These are phyloP conservation scores for Penicillium sp. DNA, from an alignment of 2,329 filamentous ascomycete genomes.

Conservation along the genomic window DNA sequence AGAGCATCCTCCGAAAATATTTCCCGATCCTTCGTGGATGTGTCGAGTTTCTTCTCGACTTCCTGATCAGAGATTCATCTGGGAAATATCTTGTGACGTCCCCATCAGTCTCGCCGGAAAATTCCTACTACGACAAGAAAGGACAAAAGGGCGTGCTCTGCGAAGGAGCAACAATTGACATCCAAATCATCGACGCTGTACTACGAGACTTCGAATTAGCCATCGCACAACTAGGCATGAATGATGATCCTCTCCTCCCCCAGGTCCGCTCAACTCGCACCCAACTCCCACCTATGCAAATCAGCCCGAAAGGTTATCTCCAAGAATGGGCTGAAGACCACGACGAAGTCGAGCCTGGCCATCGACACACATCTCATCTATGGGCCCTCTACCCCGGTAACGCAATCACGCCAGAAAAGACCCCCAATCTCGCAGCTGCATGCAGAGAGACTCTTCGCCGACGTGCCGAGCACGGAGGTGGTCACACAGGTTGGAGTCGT, in stretches of 20 bases:
- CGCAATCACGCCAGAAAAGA: slow-evolving; percentile 37
- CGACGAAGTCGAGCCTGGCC: slow-evolving; percentile 47
- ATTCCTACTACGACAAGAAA: slow-evolving; percentile 27
- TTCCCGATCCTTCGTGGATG: slow-evolving; percentile 29
- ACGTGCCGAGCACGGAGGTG: slow-evolving; percentile 44
- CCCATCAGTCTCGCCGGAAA: slow-evolving; percentile 32
- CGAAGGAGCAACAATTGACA: slow-evolving; percentile 52
- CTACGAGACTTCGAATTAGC: slow-evolving; percentile 33
- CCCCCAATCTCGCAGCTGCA: slow-evolving; percentile 33
- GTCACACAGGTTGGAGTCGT: slow-evolving; percentile 55
- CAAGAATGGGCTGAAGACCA: slow-evolving; percentile 39
- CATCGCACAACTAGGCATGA: slow-evolving; percentile 5
- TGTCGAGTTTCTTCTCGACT: slow-evolving; percentile 32
- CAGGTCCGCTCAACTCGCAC: slow-evolving; percentile 10
- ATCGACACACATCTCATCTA: slow-evolving; percentile 54
- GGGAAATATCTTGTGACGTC: slow-evolving; percentile 27
- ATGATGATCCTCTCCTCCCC: slow-evolving; percentile 16
- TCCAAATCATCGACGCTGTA: slow-evolving; percentile 44
- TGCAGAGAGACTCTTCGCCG: slow-evolving; percentile 24
- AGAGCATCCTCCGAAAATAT: slow-evolving; percentile 20
- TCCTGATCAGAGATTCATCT: slow-evolving; percentile 25
- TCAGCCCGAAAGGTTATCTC: slow-evolving; percentile 25
- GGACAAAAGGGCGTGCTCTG: slow-evolving; percentile 25
- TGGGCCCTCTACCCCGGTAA: slow-evolving; percentile 52
- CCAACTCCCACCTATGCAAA: slow-evolving; percentile 25